Evolutionary conservation across 2,329 filamentous ascomycete genomes (phyloP).

Genomic region (Diplocarpon mali): DNA sequence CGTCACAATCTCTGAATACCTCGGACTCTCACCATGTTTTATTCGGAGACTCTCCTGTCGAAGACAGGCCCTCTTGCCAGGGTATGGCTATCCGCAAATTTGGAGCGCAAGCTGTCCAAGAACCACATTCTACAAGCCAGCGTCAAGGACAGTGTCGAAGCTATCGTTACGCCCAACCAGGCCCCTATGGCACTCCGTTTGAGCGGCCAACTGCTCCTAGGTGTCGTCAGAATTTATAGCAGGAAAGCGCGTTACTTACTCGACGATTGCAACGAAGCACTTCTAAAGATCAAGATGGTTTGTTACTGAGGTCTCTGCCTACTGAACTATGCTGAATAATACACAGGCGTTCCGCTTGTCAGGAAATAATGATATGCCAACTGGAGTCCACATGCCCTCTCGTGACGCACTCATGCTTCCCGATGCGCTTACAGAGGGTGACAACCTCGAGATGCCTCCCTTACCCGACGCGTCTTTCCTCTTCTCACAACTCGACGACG

Average conservation of each 20-base stretch:
- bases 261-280: constrained; percentile 93
- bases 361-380: constrained; percentile 91
- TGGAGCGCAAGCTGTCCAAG: constrained; percentile 97
- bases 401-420: constrained; percentile 81
- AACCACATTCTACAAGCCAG: constrained; percentile 91
- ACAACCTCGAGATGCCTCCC: constrained; percentile 65
- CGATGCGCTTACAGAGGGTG: constrained; percentile 86
- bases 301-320: constrained; percentile 24
- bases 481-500: constrained; percentile 61
- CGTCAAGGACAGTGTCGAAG: constrained; percentile 86
- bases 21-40: constrained; percentile 63
- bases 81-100: constrained; percentile 95
- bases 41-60: constrained; percentile 87
- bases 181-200: constrained; percentile 90
- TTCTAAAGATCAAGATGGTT: constrained; percentile 99
- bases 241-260: constrained; percentile 92
- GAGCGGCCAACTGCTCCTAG: constrained; percentile 85
- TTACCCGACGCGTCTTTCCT: constrained; percentile 83
- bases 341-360: constrained; percentile 79
- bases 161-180: constrained; percentile 86
- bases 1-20: constrained; percentile 8
- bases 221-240: constrained; percentile 95
- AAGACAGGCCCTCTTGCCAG: constrained; percentile 95
- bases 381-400: constrained; percentile 67
- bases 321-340: constrained; percentile 27